Conservation (phyloP, 352 stramenopile genomes). For the Phytophthora sansomeana region DNA sequence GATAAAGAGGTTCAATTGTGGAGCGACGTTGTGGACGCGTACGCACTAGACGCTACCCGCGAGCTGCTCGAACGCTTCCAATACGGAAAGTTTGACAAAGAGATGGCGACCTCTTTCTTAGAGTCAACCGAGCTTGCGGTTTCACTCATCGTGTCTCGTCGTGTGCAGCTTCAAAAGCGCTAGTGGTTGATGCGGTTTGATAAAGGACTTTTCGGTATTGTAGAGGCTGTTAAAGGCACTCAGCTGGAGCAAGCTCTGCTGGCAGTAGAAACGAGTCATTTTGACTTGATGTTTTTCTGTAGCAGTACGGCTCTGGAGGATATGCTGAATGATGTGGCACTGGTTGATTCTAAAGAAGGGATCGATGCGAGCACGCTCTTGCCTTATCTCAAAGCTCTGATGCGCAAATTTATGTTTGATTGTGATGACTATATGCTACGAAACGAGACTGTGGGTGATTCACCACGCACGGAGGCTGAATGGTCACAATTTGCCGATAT, state of each 20-base stretch:
- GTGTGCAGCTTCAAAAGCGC: neutral
- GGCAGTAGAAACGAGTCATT: neutral
- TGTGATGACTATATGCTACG: neutral
- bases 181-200: neutral
- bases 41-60: neutral
- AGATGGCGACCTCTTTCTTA: neutral
- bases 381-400: neutral
- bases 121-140: neutral
- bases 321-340: neutral
- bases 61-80: neutral
- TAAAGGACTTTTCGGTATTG: neutral
- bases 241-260: neutral
- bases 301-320: neutral
- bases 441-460: neutral
- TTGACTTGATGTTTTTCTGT: neutral
- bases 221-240: neutral
- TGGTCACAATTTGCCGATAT: neutral
- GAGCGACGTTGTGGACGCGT: neutral
- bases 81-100: neutral
- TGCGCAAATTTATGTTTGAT: neutral
- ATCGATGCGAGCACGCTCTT: neutral
- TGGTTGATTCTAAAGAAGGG: neutral
- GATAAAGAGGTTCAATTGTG: neutral
- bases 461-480: neutral
- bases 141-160: neutral